phyloP scores from a whole-genome alignment of 2,329 filamentous ascomycete species.

The Ilyonectria mors-panacis region DNA sequence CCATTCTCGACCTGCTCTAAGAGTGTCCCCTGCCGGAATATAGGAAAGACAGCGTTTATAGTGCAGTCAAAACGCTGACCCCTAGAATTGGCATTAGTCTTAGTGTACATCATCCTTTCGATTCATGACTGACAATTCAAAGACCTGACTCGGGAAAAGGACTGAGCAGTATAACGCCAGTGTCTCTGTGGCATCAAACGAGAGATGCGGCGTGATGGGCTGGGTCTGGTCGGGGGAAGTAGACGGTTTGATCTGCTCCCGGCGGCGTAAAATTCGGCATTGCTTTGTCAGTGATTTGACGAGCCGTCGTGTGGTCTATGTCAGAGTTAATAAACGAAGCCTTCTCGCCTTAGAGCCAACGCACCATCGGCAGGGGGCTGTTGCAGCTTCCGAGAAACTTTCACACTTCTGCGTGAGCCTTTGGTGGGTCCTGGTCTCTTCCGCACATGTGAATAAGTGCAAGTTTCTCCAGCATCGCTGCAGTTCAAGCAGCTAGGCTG shows the following conservation, averaged over 20 bases:
- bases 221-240: neutral
- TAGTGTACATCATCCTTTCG: neutral
- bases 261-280: neutral
- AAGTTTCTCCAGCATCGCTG: neutral
- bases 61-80: neutral
- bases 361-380: neutral
- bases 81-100: neutral
- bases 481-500: neutral
- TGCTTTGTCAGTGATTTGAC: neutral
- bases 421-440: neutral
- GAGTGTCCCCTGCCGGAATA: neutral
- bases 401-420: neutral
- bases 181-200: neutral
- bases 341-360: neutral
- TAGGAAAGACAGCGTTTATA: neutral
- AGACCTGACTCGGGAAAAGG: neutral
- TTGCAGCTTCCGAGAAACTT: neutral
- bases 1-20: neutral
- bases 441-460: neutral
- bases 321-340: neutral
- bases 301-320: neutral
- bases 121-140: neutral
- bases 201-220: neutral
- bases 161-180: neutral
- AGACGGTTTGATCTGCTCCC: neutral